These are phyloP conservation scores for Aspergillus sp. DNA, from an alignment of 2,329 filamentous ascomycete species.

Conservation along the genomic window DNA sequence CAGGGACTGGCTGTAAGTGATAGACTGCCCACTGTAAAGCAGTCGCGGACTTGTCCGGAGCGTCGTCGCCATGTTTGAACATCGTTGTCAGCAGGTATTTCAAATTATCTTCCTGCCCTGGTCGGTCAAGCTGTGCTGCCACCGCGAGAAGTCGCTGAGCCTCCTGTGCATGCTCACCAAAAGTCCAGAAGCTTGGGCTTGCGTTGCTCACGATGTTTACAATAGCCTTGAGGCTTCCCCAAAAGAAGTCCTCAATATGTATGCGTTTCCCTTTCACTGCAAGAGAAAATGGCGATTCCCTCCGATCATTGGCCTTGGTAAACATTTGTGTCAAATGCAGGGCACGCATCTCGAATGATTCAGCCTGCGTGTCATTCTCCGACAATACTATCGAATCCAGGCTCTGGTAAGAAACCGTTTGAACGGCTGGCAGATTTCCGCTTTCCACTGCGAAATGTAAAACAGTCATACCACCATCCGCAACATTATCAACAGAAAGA, in stretches of 20 bases:
- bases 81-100: neutral
- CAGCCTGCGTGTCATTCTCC: neutral
- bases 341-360: neutral
- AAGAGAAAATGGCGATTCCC: conserved; percentile 1
- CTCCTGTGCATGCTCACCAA: neutral
- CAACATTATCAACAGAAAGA: neutral
- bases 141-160: conserved; percentile 1
- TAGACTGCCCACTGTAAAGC: conserved; percentile 5
- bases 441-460: conserved; percentile 2
- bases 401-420: too few relatives aligned
- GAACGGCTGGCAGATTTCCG: neutral
- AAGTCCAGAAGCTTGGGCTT: too few relatives aligned
- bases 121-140: conserved; percentile 2
- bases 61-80: too few relatives aligned
- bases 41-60: neutral
- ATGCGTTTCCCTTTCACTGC: neutral
- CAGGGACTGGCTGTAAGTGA: conserved; percentile 1
- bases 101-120: conserved; percentile 1
- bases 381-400: neutral
- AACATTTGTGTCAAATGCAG: neutral
- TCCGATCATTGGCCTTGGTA: neutral
- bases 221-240: neutral
- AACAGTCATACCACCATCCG: neutral
- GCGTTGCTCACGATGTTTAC: too few relatives aligned
- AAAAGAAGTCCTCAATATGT: neutral